Evolutionary conservation across 352 stramenopile species (phyloP).

Genomic region (Peronosclerospora sorghi): DNA sequence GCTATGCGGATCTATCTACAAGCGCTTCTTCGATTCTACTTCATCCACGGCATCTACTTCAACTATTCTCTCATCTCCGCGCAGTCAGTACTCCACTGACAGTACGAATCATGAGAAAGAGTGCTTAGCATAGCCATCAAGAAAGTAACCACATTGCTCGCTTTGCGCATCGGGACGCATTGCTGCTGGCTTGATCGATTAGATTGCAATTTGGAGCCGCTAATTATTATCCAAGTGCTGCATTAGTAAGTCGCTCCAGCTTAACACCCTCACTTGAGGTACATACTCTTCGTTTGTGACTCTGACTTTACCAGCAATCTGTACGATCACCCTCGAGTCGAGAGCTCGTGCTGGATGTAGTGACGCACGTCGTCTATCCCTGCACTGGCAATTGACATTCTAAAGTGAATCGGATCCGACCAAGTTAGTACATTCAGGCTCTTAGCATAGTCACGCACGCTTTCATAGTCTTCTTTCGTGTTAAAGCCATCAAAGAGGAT

Average conservation of each 20-base stretch:
- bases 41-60: conserved; percentile 2
- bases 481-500: conserved; percentile 84
- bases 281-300: conserved; percentile 1
- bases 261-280: conserved; percentile 1
- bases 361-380: conserved; percentile 58
- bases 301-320: neutral
- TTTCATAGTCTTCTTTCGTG: conserved; percentile 76
- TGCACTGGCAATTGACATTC: conserved; percentile 45
- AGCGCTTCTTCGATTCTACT: conserved; percentile 18
- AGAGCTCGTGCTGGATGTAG: conserved; percentile 62
- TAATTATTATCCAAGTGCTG: conserved; percentile 28
- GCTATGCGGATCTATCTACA: conserved; percentile 24
- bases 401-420: conserved; percentile 73
- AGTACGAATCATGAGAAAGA: conserved; percentile 37
- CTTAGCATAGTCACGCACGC: conserved; percentile 56
- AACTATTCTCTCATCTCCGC: conserved; percentile 36
- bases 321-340: conserved; percentile 10
- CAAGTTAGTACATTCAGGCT: conserved; percentile 71
- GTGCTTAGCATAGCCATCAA: conserved; percentile 33
- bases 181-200: conserved; percentile 6
- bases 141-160: conserved; percentile 7
- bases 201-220: conserved; percentile 12
- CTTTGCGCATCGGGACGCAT: conserved; percentile 20
- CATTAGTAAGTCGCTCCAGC: conserved; percentile 22
- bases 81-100: conserved; percentile 39